These are phyloP conservation scores for Gracilaria domingensis DNA, from an alignment of 23 red algal genomes.

Conservation along the genomic window DNA sequence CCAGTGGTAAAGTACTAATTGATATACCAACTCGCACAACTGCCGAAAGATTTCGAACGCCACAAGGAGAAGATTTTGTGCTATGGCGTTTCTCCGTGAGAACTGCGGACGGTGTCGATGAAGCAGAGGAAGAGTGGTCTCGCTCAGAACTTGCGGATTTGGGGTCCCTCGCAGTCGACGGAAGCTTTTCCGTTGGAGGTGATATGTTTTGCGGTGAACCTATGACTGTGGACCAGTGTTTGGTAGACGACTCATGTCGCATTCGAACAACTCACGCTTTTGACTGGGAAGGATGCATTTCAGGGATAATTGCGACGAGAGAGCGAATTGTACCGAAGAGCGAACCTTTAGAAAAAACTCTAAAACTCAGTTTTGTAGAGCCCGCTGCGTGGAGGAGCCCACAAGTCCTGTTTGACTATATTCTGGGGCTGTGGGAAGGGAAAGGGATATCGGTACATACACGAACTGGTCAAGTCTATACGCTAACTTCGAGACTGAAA, in stretches of 20 bases:
- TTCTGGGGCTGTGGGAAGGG: constrained; percentile 69
- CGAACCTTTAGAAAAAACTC: constrained; percentile 8
- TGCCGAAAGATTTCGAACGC: constrained; percentile 60
- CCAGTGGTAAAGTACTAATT: constrained; percentile 54
- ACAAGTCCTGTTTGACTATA: constrained; percentile 66
- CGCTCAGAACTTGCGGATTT: constrained; percentile 59
- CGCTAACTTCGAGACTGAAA: constrained; percentile 64
- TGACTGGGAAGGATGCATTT: constrained; percentile 82
- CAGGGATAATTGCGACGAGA: constrained; percentile 62
- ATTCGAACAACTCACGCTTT: constrained; percentile 75
- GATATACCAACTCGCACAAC: constrained; percentile 59
- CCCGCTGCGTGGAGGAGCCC: constrained; percentile 74
- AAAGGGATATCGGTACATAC: constrained; percentile 56
- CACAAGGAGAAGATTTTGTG: constrained; percentile 43
- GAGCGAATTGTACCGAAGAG: constrained; percentile 35
- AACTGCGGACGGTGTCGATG: constrained; percentile 65
- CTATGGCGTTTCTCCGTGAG: constrained; percentile 60
- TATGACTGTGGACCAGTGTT: constrained; percentile 61
- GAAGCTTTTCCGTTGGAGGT: constrained; percentile 68
- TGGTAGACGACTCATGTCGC: constrained; percentile 52
- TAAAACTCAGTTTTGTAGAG: constrained; percentile 56
- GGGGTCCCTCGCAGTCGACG: constrained; percentile 62
- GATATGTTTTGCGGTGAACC: constrained; percentile 52
- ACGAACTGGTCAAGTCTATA: constrained; percentile 46
- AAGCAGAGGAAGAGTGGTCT: constrained; percentile 74